phyloP scores from a whole-genome alignment of 139 green algal species.

The Penium margaritaceum region DNA sequence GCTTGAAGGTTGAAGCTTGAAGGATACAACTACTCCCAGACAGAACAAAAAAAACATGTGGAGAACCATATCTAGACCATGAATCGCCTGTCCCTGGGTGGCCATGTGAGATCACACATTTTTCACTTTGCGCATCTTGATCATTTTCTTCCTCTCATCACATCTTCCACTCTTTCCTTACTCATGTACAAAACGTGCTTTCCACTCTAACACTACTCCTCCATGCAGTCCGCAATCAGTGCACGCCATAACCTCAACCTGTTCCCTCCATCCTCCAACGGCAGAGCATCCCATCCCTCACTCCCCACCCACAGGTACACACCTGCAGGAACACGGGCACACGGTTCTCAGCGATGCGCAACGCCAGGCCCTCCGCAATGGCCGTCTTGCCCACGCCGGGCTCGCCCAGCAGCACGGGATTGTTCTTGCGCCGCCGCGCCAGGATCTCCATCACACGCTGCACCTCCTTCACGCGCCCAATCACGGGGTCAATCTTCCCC shows the following conservation, averaged over 20 bases:
- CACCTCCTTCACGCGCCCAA: slow-evolving; percentile 82
- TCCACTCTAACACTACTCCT: neutral
- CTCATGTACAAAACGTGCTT: neutral
- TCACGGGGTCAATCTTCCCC: slow-evolving; percentile 80
- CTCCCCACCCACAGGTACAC: neutral
- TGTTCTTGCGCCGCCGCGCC: slow-evolving; percentile 34
- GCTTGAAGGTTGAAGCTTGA: too few relatives aligned
- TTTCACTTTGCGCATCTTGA: slow-evolving; percentile 50
- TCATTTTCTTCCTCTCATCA: slow-evolving; percentile 48
- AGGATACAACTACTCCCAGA: too few relatives aligned
- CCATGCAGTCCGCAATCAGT: too few relatives aligned
- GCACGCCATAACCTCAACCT: too few relatives aligned
- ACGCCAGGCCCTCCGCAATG: slow-evolving; percentile 75
- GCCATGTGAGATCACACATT: too few relatives aligned
- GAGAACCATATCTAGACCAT: too few relatives aligned
- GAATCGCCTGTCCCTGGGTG: too few relatives aligned
- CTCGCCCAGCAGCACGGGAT: slow-evolving; percentile 31
- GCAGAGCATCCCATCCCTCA: neutral
- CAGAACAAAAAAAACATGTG: too few relatives aligned
- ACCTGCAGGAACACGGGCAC: slow-evolving; percentile 51
- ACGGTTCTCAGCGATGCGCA: slow-evolving; percentile 72
- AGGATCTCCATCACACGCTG: slow-evolving; percentile 78
- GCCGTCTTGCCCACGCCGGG: slow-evolving; percentile 55
- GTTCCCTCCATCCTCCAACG: too few relatives aligned
- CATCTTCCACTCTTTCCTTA: slow-evolving; percentile 27